These are phyloP conservation scores for Hymenotorrendiella dingleyae DNA, from an alignment of 2,329 filamentous ascomycete genomes.

Conservation along the genomic window DNA sequence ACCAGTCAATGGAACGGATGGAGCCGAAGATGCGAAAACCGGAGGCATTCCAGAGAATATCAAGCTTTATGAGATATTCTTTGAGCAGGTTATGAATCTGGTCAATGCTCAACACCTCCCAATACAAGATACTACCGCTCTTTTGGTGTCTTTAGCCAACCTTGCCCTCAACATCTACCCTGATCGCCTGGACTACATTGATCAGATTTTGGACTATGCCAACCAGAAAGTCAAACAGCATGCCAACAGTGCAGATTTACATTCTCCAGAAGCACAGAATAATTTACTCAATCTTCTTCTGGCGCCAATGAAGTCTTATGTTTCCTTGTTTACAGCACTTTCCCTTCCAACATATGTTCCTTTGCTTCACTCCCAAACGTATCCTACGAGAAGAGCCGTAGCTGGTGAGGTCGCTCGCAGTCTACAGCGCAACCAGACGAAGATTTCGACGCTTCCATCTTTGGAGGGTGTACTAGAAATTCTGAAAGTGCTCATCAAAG, in stretches of 20 bases:
- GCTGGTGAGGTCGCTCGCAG: slow-evolving; percentile 81
- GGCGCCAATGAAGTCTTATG: slow-evolving; percentile 82
- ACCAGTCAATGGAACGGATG: slow-evolving; percentile 30
- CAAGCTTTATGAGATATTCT: slow-evolving; percentile 95
- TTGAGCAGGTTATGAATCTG: slow-evolving; percentile 88
- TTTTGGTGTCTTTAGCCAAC: slow-evolving; percentile 90
- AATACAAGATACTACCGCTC: slow-evolving; percentile 89
- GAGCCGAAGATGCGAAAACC: slow-evolving; percentile 33
- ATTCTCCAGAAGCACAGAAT: slow-evolving; percentile 80
- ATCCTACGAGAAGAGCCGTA: slow-evolving; percentile 83
- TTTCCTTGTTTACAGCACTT: slow-evolving; percentile 92
- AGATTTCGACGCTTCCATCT: slow-evolving; percentile 70
- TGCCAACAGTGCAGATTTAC: slow-evolving; percentile 90
- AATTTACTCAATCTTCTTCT: slow-evolving; percentile 87
- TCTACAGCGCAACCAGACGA: slow-evolving; percentile 75
- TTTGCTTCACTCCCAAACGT: slow-evolving; percentile 84
- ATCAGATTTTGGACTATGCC: slow-evolving; percentile 87
- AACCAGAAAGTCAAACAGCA: slow-evolving; percentile 81
- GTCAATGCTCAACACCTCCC: slow-evolving; percentile 86
- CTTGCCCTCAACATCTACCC: slow-evolving; percentile 95
- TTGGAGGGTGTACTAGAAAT: slow-evolving; percentile 86
- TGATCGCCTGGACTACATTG: slow-evolving; percentile 85
- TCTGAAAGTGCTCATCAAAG: slow-evolving; percentile 85
- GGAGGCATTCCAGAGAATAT: slow-evolving; percentile 66
- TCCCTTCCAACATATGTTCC: slow-evolving; percentile 89